Conservation (phyloP, 148 eudicot genomes). For the Pouteria glomerata region DNA sequence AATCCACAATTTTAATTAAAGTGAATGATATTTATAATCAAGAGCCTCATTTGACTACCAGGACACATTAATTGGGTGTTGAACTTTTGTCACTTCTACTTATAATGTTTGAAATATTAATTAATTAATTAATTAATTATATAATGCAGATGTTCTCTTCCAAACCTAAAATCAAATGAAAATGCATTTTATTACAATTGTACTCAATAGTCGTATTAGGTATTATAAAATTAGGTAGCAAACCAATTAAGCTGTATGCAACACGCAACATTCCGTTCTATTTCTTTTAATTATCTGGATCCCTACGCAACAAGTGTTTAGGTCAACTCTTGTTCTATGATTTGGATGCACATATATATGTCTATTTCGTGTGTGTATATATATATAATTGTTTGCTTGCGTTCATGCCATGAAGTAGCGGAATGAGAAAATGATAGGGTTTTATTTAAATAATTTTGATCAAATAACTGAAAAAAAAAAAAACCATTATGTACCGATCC, state of each 20-base stretch:
- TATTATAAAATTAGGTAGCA: background rate
- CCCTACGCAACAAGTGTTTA: background rate
- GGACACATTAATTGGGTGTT: background rate
- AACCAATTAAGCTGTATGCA: background rate
- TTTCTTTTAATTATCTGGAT: background rate
- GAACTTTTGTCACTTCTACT: background rate
- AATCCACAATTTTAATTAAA: background rate
- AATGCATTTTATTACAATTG: background rate
- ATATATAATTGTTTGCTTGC: conserved; percentile 12
- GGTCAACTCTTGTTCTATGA: conserved; percentile 13
- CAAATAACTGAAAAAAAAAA: background rate
- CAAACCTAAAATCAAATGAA: background rate
- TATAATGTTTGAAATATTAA: background rate
- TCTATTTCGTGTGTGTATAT: too few relatives aligned
- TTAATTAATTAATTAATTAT: background rate
- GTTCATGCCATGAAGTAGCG: conserved; percentile 15
- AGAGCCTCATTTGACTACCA: background rate
- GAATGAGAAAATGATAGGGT: background rate
- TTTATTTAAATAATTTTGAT: background rate
- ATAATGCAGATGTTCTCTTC: background rate
- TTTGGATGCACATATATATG: background rate
- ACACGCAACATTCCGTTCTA: conserved; percentile 7
- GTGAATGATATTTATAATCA: background rate
- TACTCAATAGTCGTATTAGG: background rate
- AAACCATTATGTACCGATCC: too few relatives aligned